These are phyloP conservation scores for Mercurialis annua DNA, from an alignment of 345 rosid species.

Conservation along the genomic window DNA sequence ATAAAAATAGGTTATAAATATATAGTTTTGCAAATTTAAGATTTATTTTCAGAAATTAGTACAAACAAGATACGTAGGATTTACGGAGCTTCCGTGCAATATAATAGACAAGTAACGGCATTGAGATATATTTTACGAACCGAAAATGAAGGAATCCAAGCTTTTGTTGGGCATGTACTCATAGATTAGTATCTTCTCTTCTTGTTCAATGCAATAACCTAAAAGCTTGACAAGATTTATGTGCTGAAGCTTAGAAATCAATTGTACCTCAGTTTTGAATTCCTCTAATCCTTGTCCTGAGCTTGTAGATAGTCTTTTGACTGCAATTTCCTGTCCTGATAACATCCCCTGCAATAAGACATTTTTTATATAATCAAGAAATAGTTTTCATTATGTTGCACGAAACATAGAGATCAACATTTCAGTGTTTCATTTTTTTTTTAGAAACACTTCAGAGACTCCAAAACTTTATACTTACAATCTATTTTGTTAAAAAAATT, in stretches of 20 bases:
- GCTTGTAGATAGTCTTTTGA: background rate
- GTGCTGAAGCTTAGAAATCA: conserved; percentile 6
- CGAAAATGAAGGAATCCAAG: conserved; percentile 9
- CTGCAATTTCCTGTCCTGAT: conserved; percentile 5
- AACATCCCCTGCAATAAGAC: background rate
- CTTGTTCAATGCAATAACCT: conserved; percentile 1
- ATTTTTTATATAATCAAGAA: too few relatives aligned
- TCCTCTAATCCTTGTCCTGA: background rate
- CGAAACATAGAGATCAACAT: too few relatives aligned
- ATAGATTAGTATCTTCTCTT: background rate
- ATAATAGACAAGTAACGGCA: background rate
- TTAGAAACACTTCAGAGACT: too few relatives aligned
- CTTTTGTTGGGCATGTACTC: conserved; percentile 8
- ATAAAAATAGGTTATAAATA: too few relatives aligned
- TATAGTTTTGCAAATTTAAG: too few relatives aligned
- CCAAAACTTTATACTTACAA: too few relatives aligned
- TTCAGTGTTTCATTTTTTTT: too few relatives aligned
- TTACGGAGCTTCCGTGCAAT: too few relatives aligned
- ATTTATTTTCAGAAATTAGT: too few relatives aligned
- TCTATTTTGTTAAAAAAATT: too few relatives aligned
- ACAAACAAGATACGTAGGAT: too few relatives aligned
- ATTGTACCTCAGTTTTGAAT: background rate
- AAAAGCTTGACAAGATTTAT: conserved; percentile 4
- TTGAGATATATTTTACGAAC: background rate
- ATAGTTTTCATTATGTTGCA: too few relatives aligned